Conservation (phyloP, 2,329 filamentous ascomycete genomes). For the Raffaelea deltoideospora region DNA sequence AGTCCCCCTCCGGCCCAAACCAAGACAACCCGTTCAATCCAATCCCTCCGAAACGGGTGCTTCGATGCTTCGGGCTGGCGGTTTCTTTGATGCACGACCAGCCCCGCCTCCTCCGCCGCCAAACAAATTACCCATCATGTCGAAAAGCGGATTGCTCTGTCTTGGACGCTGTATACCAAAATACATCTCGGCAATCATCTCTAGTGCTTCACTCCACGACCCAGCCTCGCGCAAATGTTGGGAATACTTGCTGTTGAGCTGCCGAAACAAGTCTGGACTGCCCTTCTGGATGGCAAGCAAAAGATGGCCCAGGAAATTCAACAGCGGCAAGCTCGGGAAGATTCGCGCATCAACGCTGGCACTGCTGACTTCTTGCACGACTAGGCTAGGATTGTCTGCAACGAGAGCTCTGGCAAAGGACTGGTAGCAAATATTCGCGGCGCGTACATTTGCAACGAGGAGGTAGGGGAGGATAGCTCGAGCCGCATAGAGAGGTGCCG, state of each 20-base stretch:
- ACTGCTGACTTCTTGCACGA: slow-evolving; percentile 67
- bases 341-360: slow-evolving; percentile 59
- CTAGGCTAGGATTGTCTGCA: slow-evolving; percentile 39
- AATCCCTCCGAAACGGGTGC: slow-evolving; percentile 42
- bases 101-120: slow-evolving; percentile 50
- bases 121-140: slow-evolving; percentile 96
- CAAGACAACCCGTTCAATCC: slow-evolving; percentile 34
- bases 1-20: not conserved
- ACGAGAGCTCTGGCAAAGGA: slow-evolving; percentile 56
- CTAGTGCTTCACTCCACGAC: slow-evolving; percentile 67
- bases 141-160: slow-evolving; percentile 83
- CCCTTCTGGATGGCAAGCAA: slow-evolving; percentile 73
- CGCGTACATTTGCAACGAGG: slow-evolving; percentile 75
- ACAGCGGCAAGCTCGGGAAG: slow-evolving; percentile 79
- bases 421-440: slow-evolving; percentile 68
- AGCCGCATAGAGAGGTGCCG: slow-evolving; percentile 71
- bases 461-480: slow-evolving; percentile 85
- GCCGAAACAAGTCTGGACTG: slow-evolving; percentile 61
- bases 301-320: slow-evolving; percentile 85
- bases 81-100: slow-evolving; percentile 23
- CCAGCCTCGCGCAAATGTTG: slow-evolving; percentile 61
- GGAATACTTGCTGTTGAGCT: slow-evolving; percentile 70
- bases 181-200: slow-evolving; percentile 90
- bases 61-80: slow-evolving; percentile 21
- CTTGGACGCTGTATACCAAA: slow-evolving; percentile 80